phyloP scores from a whole-genome alignment of 2,329 filamentous ascomycete species.

The Colletotrichum incanum region DNA sequence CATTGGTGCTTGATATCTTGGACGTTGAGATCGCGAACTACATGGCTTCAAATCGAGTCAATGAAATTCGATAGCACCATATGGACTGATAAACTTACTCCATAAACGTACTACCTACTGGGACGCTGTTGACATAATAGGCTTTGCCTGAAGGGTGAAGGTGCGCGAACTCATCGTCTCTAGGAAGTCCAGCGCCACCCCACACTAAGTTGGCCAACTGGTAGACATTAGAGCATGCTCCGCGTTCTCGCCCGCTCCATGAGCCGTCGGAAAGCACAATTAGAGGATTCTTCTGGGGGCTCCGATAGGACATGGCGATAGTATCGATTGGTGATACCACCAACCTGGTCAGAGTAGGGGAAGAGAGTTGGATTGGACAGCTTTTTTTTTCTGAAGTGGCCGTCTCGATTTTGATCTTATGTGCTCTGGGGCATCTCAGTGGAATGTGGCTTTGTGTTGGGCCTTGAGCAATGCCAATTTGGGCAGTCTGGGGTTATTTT shows the following conservation, averaged over 20 bases:
- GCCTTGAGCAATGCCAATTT: neutral
- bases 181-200: constrained; percentile 13
- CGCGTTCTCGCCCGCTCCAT: constrained; percentile 45
- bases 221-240: constrained; percentile 44
- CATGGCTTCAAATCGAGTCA: constrained; percentile 5
- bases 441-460: neutral
- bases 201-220: constrained; percentile 43
- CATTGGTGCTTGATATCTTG: constrained; percentile 38
- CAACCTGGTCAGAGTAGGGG: neutral
- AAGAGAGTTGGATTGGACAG: neutral
- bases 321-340: neutral
- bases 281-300: constrained; percentile 33
- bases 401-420: neutral
- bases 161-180: constrained; percentile 18
- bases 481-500: neutral
- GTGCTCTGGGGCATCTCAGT: too few species aligned
- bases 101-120: constrained; percentile 21
- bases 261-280: constrained; percentile 45
- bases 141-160: constrained; percentile 28
- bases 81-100: neutral
- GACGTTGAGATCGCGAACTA: constrained; percentile 18
- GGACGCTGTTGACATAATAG: constrained; percentile 27
- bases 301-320: constrained; percentile 26
- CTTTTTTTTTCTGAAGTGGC: neutral
- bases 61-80: neutral